Evolutionary conservation across 2,329 filamentous ascomycete genomes (phyloP).

Genomic region (Monosporascus sp.): DNA sequence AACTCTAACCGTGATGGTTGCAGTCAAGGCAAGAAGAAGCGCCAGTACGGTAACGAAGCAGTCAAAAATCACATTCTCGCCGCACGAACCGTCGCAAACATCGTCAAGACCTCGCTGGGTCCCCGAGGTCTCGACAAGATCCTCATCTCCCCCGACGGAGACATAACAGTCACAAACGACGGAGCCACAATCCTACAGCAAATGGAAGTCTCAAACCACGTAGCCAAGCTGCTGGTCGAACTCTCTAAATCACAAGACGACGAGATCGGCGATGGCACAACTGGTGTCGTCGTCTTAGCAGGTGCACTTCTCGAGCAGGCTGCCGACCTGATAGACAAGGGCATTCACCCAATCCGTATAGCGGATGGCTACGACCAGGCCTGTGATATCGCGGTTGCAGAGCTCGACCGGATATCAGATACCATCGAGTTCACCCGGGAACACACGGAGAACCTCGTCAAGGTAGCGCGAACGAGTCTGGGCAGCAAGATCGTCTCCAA

Average conservation of each 20-base stretch:
- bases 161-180: constrained; percentile 99
- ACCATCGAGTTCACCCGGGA: constrained; percentile 78
- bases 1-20: not conserved
- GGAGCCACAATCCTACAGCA: constrained; percentile 94
- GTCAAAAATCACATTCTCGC: constrained; percentile 98
- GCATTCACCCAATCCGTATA: constrained; percentile 97
- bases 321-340: constrained; percentile 97
- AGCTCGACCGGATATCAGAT: constrained; percentile 91
- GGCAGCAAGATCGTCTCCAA: constrained; percentile 99
- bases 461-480: constrained; percentile 91
- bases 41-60: constrained; percentile 92
- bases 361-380: constrained; percentile 97
- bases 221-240: constrained; percentile 93
- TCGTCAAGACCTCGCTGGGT: constrained; percentile 94
- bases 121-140: constrained; percentile 98
- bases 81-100: constrained; percentile 90
- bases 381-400: constrained; percentile 90
- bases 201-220: constrained; percentile 99
- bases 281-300: constrained; percentile 92
- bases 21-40: constrained; percentile 96
- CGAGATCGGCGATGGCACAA: constrained; percentile 97
- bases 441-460: constrained; percentile 79
- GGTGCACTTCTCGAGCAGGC: constrained; percentile 94
- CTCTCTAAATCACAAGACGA: constrained; percentile 98
- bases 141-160: constrained; percentile 94